Percentiles rank a stretch among this genome's conserved stretches.
phyloP scores from a whole-genome alignment of 1,139 yeast species.

The Hansenula sp. region DNA sequence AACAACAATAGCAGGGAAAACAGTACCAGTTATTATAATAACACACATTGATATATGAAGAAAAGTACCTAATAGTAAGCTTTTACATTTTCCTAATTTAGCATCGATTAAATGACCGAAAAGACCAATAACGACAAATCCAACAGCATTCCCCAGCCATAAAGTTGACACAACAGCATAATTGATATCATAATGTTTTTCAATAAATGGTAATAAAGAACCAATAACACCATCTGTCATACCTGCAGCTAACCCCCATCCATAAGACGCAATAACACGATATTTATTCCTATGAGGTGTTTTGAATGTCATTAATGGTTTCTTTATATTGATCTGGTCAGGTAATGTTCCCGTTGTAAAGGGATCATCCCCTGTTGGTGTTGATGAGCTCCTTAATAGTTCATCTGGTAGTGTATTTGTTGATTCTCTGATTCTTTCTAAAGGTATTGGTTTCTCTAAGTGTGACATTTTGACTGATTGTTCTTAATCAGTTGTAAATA shows the following conservation, averaged over 20 bases:
- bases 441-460: too few species aligned
- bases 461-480: too few species aligned
- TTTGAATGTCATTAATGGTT: conserved; percentile 17
- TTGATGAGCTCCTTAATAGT: too few species aligned
- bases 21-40: conserved; percentile 26
- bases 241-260: conserved; percentile 36
- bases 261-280: conserved; percentile 37
- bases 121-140: conserved; percentile 35
- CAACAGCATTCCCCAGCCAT: conserved; percentile 41
- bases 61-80: conserved; percentile 17
- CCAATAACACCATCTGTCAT: conserved; percentile 41
- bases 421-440: too few species aligned
- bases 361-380: too few species aligned
- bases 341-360: too few species aligned
- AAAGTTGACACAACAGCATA: conserved; percentile 41
- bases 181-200: conserved; percentile 32
- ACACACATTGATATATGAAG: conserved; percentile 23
- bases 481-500: too few species aligned
- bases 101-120: conserved; percentile 33
- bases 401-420: too few species aligned
- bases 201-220: conserved; percentile 38
- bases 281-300: conserved; percentile 44
- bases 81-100: conserved; percentile 32
- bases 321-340: not conserved
- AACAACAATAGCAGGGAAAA: conserved; percentile 37